phyloP scores from a whole-genome alignment of 2,329 filamentous ascomycete species.

The Fusarium buharicum region DNA sequence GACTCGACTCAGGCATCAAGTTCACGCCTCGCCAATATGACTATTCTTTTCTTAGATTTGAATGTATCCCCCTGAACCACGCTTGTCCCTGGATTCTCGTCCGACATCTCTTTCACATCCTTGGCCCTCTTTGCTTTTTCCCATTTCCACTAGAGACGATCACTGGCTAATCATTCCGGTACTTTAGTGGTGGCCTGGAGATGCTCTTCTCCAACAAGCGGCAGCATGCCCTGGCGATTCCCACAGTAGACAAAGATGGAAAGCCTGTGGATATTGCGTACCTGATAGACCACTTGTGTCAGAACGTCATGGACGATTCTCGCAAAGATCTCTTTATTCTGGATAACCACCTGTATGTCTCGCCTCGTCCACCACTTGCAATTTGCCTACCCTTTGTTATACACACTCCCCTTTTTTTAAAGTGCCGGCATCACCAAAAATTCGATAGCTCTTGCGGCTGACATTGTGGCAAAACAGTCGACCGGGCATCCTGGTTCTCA shows the following conservation, averaged over 20 bases:
- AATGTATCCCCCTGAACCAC: conserved; percentile 24
- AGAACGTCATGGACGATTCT: conserved; percentile 84
- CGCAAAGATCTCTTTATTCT: conserved; percentile 91
- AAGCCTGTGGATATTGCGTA: conserved; percentile 74
- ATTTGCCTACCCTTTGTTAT: conserved; percentile 18
- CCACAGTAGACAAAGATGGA: conserved; percentile 68
- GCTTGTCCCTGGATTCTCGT: conserved; percentile 34
- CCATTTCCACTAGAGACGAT: neutral
- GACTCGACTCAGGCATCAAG: conserved; percentile 10
- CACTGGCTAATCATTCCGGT: conserved; percentile 33
- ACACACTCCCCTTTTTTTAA: conserved; percentile 37
- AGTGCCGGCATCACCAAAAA: conserved; percentile 18
- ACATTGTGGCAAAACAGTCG: conserved; percentile 68
- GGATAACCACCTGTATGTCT: conserved; percentile 84
- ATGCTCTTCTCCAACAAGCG: conserved; percentile 89
- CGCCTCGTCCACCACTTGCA: conserved; percentile 8
- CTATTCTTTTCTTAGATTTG: conserved; percentile 13
- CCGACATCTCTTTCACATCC: conserved; percentile 14
- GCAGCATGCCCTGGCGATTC: conserved; percentile 76
- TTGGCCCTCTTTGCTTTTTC: conserved; percentile 19
- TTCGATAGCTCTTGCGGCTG: conserved; percentile 37
- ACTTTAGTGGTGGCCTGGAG: conserved; percentile 84
- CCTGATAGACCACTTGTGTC: conserved; percentile 82
- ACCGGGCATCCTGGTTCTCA: conserved; percentile 93
- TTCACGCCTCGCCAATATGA: conserved; percentile 10